Base-by-base conservation (phyloP, 23 red algal genomes). In the Chondrus crispus region DNA sequence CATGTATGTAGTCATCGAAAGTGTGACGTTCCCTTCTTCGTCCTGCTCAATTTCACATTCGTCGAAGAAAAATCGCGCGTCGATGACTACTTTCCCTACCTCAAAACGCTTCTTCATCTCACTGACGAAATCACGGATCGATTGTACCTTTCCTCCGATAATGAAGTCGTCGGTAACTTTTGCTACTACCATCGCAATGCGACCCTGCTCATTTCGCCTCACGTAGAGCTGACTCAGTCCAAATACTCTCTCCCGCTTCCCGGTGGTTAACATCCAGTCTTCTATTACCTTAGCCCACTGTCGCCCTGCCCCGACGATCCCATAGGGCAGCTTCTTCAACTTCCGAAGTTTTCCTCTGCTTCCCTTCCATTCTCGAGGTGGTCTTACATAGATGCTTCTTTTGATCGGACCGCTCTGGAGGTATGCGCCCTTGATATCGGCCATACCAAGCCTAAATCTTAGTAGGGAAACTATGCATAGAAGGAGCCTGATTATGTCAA, bases 291-390 rank as follows among this genome's bases (percentile, higher is more conserved):
- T 8, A 11, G 45, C 77, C 77, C 80, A 84, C 42, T n/a, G 80
- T 24, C 80, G 58, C 37, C 47, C 80, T 18, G 47, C 80, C 64
- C 64, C 80, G 22, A 66, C 80, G 51, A 84, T 84, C 4, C 80
- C 51, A 37, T 62, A 84, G 24, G 80, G 80, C 4, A 84, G 10
- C 42, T 84, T 84, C 9, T 19, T 84, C 7, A 84, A 55, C 32
- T 46, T 84, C 80, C 80, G 64, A 24, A 84, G 80, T 12, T 40
- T 51, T 19, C 80, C 80, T 63, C 54, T 84, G 51, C 46, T 66
- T 26, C 3, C 46, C 28, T 30, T 9, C 43, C 58, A 66, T 44
- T 84, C 80, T 2, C 3, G 28, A 30, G 80, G 14, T 14, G 52
- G 16, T 14, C 52, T 16, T 14, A 57, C n/a, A n/a, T n/a, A n/a